Evolutionary conservation across 2,329 filamentous ascomycete species (phyloP).

Genomic region (Fusarium pseudocircinatum): DNA sequence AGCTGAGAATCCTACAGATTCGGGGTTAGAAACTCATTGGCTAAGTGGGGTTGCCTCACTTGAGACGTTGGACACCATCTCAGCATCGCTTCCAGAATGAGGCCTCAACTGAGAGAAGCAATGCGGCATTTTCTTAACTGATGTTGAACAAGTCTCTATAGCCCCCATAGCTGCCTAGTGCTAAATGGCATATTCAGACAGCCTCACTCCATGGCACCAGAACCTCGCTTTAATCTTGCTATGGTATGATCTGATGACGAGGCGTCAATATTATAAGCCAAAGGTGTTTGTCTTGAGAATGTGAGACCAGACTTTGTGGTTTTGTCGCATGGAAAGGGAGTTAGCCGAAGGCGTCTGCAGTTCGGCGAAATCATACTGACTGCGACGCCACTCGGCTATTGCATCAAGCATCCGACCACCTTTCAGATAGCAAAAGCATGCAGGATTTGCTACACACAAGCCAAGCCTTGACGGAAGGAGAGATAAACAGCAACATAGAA

Average conservation of each 20-base stretch:
- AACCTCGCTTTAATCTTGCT: not conserved
- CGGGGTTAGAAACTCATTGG: not conserved
- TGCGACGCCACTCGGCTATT: too few species aligned
- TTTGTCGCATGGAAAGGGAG: accelerated
- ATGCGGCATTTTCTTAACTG: too few species aligned
- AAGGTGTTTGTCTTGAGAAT: not conserved
- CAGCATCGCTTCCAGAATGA: not conserved
- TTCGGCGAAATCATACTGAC: too few species aligned
- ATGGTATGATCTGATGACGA: not conserved
- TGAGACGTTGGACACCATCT: accelerated
- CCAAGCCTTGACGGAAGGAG: accelerated
- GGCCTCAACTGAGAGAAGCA: not conserved
- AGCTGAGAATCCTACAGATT: not conserved
- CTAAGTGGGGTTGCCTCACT: not conserved
- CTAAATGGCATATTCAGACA: not conserved
- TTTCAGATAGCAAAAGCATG: not conserved
- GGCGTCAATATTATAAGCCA: accelerated
- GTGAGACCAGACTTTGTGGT: accelerated
- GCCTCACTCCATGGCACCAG: not conserved
- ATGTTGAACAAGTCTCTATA: accelerated
- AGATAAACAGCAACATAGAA: too few species aligned
- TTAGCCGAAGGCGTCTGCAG: accelerated
- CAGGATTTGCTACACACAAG: accelerated
- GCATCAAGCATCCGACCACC: accelerated
- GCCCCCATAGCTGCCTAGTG: not conserved